Conservation (phyloP, 2,329 filamentous ascomycete species). For the Cladosporium sp. region DNA sequence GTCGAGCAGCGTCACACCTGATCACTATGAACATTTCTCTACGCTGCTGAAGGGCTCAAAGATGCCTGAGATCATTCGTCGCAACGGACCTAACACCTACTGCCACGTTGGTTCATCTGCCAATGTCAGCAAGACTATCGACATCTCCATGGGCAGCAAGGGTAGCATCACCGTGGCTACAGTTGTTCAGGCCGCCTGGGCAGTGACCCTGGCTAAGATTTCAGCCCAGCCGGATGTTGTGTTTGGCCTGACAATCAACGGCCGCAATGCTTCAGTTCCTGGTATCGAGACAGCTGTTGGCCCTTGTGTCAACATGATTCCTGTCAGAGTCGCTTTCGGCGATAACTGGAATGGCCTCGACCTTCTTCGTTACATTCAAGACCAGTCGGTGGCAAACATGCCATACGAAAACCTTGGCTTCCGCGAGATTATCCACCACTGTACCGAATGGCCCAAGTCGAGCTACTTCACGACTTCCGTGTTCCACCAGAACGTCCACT, state of each 20-base stretch:
- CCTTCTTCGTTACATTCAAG: constrained; percentile 8
- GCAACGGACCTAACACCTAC: constrained; percentile 13
- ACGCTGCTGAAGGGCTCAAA: constrained; percentile 15
- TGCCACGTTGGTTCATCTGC: constrained; percentile 14
- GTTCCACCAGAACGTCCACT: constrained; percentile 12
- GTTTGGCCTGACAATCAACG: constrained; percentile 40
- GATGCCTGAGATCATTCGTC: constrained; percentile 16
- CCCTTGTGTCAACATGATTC: constrained; percentile 10
- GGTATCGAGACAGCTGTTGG: constrained; percentile 10
- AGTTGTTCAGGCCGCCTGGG: constrained; percentile 57
- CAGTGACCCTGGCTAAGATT: constrained; percentile 50
- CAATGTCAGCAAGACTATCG: constrained; percentile 10
- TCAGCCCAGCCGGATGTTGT: constrained; percentile 50
- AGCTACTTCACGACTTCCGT: constrained; percentile 8
- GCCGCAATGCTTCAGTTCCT: constrained; percentile 10
- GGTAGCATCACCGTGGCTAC: constrained; percentile 29
- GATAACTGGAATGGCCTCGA: constrained; percentile 7
- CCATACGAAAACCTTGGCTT: constrained; percentile 11
- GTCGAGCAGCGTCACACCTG: constrained; percentile 2
- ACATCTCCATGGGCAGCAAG: constrained; percentile 11
- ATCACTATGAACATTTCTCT: constrained; percentile 19
- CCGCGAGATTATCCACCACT: constrained; percentile 10
- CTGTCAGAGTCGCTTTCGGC: constrained; percentile 8
- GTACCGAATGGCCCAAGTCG: constrained; percentile 6
- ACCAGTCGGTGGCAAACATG: constrained; percentile 10